These are phyloP conservation scores for Beauveria sp. DNA, from an alignment of 2,329 filamentous ascomycete species.

Conservation along the genomic window DNA sequence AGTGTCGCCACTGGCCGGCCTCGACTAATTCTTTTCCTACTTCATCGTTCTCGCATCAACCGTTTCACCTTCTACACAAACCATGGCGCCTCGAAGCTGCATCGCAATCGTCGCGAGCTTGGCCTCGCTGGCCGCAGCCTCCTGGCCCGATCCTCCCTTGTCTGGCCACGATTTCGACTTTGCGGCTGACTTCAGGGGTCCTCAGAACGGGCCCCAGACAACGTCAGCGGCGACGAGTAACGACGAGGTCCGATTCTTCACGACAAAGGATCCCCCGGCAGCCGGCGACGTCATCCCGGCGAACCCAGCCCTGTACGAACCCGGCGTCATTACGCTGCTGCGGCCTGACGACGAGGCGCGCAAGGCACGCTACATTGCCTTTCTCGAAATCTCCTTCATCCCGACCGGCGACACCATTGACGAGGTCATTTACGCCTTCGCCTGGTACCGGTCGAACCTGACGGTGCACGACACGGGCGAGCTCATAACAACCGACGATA, in stretches of 20 bases:
- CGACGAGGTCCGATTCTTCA: neutral
- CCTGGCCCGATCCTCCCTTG: constrained; percentile 4
- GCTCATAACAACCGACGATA: neutral
- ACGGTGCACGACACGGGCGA: neutral
- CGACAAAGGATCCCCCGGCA: neutral
- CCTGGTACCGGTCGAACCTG: neutral
- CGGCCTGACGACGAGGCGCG: neutral
- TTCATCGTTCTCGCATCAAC: neutral
- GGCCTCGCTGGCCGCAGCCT: neutral
- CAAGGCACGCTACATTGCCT: neutral
- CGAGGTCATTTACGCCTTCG: neutral
- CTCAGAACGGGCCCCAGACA: neutral
- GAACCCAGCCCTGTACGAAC: neutral
- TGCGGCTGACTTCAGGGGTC: neutral
- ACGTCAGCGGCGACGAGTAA: neutral
- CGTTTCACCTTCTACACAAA: neutral
- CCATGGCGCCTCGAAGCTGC: neutral
- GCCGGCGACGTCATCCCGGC: neutral
- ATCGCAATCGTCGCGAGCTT: neutral
- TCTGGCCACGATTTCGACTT: constrained; percentile 4
- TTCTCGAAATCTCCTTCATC: neutral
- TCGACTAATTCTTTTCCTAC: neutral
- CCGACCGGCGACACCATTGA: neutral
- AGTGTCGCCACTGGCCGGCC: neutral
- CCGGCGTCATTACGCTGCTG: neutral